phyloP scores from a whole-genome alignment of 768 basidiomycete species.

The Pleurotus tuber-regium region DNA sequence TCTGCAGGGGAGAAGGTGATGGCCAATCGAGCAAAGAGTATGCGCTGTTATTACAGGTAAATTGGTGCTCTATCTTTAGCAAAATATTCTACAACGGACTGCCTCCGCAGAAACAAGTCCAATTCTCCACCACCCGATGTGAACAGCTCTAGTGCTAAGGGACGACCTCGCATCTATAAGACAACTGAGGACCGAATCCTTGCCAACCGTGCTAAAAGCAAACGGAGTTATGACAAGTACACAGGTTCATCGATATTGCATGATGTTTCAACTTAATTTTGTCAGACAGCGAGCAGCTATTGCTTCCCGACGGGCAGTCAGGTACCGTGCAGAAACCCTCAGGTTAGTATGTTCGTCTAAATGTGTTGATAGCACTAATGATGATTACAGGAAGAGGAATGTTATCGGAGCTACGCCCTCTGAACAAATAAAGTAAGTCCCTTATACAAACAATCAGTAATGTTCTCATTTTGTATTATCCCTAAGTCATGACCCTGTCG shows the following conservation, averaged over 20 bases:
- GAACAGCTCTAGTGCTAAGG: no score
- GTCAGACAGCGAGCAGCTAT: no score
- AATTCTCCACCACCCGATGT: not conserved
- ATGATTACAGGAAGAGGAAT: not conserved
- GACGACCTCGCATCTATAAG: no score
- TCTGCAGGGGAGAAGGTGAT: constrained; percentile 9
- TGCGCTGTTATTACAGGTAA: constrained; percentile 16
- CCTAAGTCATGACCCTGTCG: not conserved
- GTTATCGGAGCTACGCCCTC: not conserved
- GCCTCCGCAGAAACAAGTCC: not conserved
- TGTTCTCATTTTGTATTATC: not conserved
- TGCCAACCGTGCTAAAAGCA: no score
- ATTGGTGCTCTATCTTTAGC: not conserved
- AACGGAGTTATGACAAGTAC: no score
- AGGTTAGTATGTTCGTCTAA: not conserved
- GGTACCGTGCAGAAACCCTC: not conserved
- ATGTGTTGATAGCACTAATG: not conserved
- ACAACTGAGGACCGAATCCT: no score
- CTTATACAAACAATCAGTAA: not conserved
- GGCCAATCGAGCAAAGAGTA: constrained; percentile 17
- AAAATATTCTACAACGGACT: not conserved
- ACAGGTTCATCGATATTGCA: no score
- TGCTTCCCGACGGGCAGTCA: no score
- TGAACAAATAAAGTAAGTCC: not conserved
- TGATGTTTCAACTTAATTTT: no score